Conservation (phyloP, 192 early-diverging fungal species). For the Chytriomyces sp. region DNA sequence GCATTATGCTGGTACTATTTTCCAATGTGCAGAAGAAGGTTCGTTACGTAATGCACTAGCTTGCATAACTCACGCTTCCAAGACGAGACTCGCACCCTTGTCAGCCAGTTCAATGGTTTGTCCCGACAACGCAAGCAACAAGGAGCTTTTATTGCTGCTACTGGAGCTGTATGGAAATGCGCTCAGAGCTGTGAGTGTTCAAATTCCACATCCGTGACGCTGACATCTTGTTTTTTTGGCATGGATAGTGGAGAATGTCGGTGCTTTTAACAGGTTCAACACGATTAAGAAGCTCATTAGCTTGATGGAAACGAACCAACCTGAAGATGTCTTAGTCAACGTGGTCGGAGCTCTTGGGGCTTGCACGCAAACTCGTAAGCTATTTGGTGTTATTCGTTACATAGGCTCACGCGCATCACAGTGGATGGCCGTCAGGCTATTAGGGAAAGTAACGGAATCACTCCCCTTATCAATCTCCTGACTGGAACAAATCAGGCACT, state of each 20-base stretch:
- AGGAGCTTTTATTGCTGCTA: slow-evolving; percentile 67
- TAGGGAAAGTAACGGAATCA: slow-evolving; percentile 61
- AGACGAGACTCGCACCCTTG: slow-evolving; percentile 62
- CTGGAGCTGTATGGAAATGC: slow-evolving; percentile 70
- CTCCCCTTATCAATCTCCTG: slow-evolving; percentile 59
- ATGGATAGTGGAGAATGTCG: slow-evolving; percentile 59
- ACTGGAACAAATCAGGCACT: slow-evolving; percentile 65
- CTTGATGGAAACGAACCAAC: slow-evolving; percentile 65
- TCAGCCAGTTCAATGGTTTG: slow-evolving; percentile 57
- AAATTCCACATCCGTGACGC: not conserved
- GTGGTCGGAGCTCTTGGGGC: slow-evolving; percentile 67
- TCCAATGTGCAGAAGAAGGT: slow-evolving; percentile 71
- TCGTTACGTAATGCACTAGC: not conserved
- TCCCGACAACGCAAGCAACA: slow-evolving; percentile 61
- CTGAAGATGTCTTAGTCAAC: slow-evolving; percentile 69
- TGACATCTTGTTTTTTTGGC: not conserved
- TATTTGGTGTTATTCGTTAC: not conserved
- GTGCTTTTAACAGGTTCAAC: slow-evolving; percentile 64
- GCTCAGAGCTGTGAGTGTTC: slow-evolving; percentile 59
- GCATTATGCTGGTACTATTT: slow-evolving; percentile 65
- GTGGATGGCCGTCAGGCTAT: slow-evolving; percentile 63
- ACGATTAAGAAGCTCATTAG: slow-evolving; percentile 69
- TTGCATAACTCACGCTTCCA: slow-evolving; percentile 8
- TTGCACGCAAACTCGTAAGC: slow-evolving; percentile 61
- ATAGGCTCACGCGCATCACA: slow-evolving; percentile 14